Conservation (phyloP, 2,329 filamentous ascomycete species). For the Alternaria solani region DNA sequence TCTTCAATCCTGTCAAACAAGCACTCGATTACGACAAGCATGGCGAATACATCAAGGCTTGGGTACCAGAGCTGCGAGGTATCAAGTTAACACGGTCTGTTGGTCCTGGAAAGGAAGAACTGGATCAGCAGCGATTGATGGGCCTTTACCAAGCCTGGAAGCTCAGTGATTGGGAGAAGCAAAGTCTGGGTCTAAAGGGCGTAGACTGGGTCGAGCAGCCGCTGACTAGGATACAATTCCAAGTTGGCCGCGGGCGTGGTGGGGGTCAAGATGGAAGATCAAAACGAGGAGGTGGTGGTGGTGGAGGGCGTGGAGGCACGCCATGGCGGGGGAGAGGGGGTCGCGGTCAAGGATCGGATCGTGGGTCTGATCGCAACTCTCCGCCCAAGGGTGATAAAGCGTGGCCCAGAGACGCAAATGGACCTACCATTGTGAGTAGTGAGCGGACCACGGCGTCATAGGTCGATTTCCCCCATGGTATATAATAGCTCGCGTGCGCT, state of each 20-base stretch:
- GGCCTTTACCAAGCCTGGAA: slow-evolving; percentile 77
- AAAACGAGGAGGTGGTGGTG: slow-evolving; percentile 21
- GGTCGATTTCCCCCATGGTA: background rate
- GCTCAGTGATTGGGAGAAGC: slow-evolving; percentile 65
- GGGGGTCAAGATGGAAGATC: slow-evolving; percentile 19
- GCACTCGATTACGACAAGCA: slow-evolving; percentile 77
- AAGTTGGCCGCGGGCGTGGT: slow-evolving; percentile 42
- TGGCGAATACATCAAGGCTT: slow-evolving; percentile 74
- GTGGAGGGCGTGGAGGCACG: slow-evolving; percentile 8
- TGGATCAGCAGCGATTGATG: slow-evolving; percentile 54
- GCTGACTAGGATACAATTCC: slow-evolving; percentile 46
- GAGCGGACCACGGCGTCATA: background rate
- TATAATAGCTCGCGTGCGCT: slow-evolving; percentile 1
- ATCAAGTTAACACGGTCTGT: slow-evolving; percentile 51
- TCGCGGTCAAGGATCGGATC: slow-evolving; percentile 6
- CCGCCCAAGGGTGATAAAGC: slow-evolving; percentile 16
- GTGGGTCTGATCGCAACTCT: slow-evolving; percentile 15
- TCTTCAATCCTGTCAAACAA: slow-evolving; percentile 85
- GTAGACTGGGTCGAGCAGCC: slow-evolving; percentile 73
- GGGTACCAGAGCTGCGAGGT: slow-evolving; percentile 72
- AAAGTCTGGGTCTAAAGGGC: slow-evolving; percentile 63
- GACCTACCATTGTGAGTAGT: slow-evolving; percentile 27
- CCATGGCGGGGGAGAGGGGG: slow-evolving; percentile 27
- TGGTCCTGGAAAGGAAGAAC: slow-evolving; percentile 34
- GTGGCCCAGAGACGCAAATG: slow-evolving; percentile 15